Conservation (phyloP, 305 asterid species). For the Solanum aculeatissimum region DNA sequence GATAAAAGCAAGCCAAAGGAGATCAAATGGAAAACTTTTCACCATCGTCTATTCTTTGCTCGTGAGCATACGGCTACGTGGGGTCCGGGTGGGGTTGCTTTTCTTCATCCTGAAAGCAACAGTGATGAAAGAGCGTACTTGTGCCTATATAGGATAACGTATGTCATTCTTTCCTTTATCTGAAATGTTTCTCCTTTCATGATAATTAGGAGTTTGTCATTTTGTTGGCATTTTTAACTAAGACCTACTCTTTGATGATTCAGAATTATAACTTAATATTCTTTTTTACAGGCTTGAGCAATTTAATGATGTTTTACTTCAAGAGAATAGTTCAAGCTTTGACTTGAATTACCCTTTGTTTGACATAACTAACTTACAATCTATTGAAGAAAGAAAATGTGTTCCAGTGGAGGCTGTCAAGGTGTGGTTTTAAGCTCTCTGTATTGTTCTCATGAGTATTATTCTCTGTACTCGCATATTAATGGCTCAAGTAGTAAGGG, state of each 20-base stretch:
- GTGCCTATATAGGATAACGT: constrained; percentile 90
- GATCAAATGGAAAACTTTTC: constrained; percentile 55
- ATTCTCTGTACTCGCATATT: background rate
- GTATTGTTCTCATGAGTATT: background rate
- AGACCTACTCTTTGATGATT: background rate
- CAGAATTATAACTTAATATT: background rate
- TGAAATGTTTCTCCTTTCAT: background rate
- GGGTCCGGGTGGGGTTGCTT: constrained; percentile 99
- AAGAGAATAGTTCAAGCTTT: constrained; percentile 46
- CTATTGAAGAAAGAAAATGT: constrained; percentile 41
- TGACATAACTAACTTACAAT: constrained; percentile 37
- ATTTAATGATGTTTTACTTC: constrained; percentile 74
- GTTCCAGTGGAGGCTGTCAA: constrained; percentile 44
- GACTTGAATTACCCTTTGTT: constrained; percentile 49
- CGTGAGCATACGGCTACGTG: constrained; percentile 61
- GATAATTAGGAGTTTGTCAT: background rate
- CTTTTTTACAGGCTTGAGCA: constrained; percentile 69
- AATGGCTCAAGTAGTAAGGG: background rate
- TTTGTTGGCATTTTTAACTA: background rate
- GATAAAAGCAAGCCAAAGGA: constrained; percentile 71
- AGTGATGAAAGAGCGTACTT: constrained; percentile 47
- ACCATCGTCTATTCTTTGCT: constrained; percentile 81
- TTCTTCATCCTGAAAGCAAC: constrained; percentile 66
- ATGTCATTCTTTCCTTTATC: constrained; percentile 16
- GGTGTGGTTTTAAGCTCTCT: constrained; percentile 24